These are phyloP conservation scores for Talaromyces albobiverticillius DNA, from an alignment of 2,329 filamentous ascomycete species.

Conservation along the genomic window DNA sequence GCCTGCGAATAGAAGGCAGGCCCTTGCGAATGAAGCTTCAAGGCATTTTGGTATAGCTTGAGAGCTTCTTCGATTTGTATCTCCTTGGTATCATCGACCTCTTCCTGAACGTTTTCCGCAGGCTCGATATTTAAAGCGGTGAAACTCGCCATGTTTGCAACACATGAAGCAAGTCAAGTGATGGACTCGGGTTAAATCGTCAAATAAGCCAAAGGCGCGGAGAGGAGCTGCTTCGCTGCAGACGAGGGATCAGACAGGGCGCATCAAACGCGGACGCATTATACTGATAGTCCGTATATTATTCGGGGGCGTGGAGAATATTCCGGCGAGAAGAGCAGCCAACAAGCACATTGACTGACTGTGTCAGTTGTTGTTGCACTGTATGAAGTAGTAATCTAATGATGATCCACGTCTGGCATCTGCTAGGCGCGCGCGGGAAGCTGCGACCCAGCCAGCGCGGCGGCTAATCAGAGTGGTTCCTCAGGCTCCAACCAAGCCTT, in stretches of 20 bases:
- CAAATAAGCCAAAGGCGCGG: neutral
- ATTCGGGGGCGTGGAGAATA: no score
- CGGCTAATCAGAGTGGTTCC: neutral
- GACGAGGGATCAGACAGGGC: neutral
- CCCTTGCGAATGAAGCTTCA: conserved; percentile 89
- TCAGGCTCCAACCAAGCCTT: no score
- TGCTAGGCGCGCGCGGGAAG: neutral
- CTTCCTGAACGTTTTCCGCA: conserved; percentile 84
- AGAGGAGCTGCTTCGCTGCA: neutral
- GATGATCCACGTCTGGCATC: neutral
- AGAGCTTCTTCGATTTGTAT: conserved; percentile 96
- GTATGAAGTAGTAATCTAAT: neutral
- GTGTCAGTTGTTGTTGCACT: neutral
- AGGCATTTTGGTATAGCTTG: conserved; percentile 86
- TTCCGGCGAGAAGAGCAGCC: no score
- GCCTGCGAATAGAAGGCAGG: conserved; percentile 73
- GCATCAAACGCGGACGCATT: no score
- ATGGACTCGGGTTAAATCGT: neutral
- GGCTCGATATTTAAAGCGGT: conserved; percentile 90
- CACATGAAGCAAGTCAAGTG: conserved; percentile 5
- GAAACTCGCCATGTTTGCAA: conserved; percentile 58
- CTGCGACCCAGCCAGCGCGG: neutral
- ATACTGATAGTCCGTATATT: no score
- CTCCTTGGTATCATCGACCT: conserved; percentile 92
- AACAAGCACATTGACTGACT: neutral